Base-by-base conservation (phyloP, 805 yeast species). In the Metschnikowia orientalis region DNA sequence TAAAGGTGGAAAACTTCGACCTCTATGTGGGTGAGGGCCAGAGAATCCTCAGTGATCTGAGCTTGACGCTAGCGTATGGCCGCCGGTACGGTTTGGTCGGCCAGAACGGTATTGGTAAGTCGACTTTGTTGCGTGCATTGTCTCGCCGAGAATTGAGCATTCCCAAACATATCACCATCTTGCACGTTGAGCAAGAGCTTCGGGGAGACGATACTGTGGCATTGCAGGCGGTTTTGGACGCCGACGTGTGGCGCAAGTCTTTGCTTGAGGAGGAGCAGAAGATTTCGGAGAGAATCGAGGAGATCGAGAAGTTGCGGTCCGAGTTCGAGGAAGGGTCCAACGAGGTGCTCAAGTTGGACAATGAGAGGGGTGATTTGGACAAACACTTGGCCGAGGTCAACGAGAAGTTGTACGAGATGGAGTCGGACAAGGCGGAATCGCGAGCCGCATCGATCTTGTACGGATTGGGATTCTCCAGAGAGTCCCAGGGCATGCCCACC, bases 81-180 rank as follows among this genome's bases (percentile, higher is more conserved):
- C 87, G 84, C 59, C 77, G 97, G 57, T 92, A 92, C 50, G 99
- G 98, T 77, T 66, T 92, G 33, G 96, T 92, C 26, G 99, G 99
- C 61, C 95, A 89, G 57, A 92, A 92, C 67, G 99, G 99, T 90
- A 89, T 92, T 48, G 99, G 99, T 80, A 92, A 92, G 60, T 89
- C 97, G 26, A 92, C 98, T 0, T 65, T 92, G 34, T 68, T 92
- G 55, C 74, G 86, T 47, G 99, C 99, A 0, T 67, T 92, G 34
- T 81, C 97, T 1, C 77, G 95, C 58, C 81, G 99, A 74, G 98
- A 92, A 55, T 69, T 92, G 48, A 79, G 87, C 37, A 82, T 92
- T 48, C 97, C 98, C 9, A 88, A 85, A 50, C 97, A 92, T 58
- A 90, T 92, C 43, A 85, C 97, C 2, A 85, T 92, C 59, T 70